Base-by-base conservation (phyloP, 2,329 filamentous ascomycete species). In the Cladorrhinum sp. region DNA sequence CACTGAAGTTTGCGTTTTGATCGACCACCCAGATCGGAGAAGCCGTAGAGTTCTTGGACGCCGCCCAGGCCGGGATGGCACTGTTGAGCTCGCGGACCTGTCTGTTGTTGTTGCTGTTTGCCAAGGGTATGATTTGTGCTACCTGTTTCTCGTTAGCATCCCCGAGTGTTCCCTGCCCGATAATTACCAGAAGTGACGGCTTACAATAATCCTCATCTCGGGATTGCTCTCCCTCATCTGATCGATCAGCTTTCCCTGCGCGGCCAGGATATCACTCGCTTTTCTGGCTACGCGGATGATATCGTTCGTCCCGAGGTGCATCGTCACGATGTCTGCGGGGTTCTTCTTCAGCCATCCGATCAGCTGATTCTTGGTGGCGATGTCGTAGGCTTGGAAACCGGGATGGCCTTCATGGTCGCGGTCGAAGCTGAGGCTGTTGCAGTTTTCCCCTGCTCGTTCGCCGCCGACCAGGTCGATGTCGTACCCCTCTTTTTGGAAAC, bases 21-120 rank as follows among this genome's bases (percentile, higher is more conserved):
- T 61, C 59, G 1, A 59, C 57, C 5, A 55, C 42, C 57, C 57
- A 59, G n/a, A 59, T 55, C 50, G 57, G 57, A 26, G 30, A 42
- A 3, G 33, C 16, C 9, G 53, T 55, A 2, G 36, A 42, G 53
- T 55, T 55, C 36, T 55, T 36, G 53, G 30, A 42, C 9, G 53
- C 36, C 20, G 53, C 53, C 30, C 30, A 55, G 23, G 53, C 36
- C 14, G 53, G 53, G 10, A 55, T 55, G 2, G 53, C 53, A 6
- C 12, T 24, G 36, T 55, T 55, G 5, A 46, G 36, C n/a, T 55
- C 53, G 4, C 26, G 20, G 20, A 55, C 53, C 33, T 24, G 53
- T 23, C 39, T 24, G 23, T 55, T 55, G 21, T 55, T 23, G 20
- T 55, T 39, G 20, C 18, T 16, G 12, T 42, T n/a, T 20, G 30